These are phyloP conservation scores for Boeremia lycopersici DNA, from an alignment of 2,329 filamentous ascomycete species.

Conservation along the genomic window DNA sequence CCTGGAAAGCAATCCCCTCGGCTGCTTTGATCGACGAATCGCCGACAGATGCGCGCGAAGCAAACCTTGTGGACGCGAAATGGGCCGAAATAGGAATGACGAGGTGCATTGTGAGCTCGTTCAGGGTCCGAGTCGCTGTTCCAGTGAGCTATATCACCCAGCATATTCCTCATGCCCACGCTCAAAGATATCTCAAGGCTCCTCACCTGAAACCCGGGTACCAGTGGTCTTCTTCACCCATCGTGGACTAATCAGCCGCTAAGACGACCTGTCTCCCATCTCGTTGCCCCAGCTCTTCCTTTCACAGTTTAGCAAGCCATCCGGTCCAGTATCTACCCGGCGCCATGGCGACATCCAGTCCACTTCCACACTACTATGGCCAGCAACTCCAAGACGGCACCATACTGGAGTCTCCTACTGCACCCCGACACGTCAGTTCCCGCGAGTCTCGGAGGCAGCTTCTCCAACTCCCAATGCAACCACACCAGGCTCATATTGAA, in stretches of 20 bases:
- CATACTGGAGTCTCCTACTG: conserved; percentile 32
- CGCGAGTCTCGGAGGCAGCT: conserved; percentile 37
- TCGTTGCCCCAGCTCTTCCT: no score
- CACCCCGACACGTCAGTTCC: conserved; percentile 22
- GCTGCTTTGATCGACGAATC: conserved; percentile 40
- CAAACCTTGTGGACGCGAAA: conserved; percentile 9
- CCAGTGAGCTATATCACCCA: conserved; percentile 26
- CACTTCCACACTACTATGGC: conserved; percentile 38
- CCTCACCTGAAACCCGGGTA: neutral
- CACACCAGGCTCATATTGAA: conserved; percentile 33
- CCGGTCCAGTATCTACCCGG: neutral
- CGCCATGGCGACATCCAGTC: conserved; percentile 28
- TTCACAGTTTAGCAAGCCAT: neutral
- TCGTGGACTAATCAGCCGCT: no score
- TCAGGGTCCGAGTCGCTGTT: conserved; percentile 19
- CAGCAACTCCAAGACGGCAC: conserved; percentile 38
- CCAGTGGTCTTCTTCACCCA: neutral
- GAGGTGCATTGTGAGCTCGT: conserved; percentile 13
- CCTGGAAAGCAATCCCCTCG: conserved; percentile 16
- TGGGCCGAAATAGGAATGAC: conserved; percentile 22
- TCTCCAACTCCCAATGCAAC: conserved; percentile 36
- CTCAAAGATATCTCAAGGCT: conserved; percentile 8
- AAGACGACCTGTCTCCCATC: no score
- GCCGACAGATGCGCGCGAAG: neutral
- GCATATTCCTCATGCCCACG: conserved; percentile 11